Evolutionary conservation across 768 basidiomycete genomes (phyloP), one percentile per base, ranked within the genome.

Genomic region (Suillus brevipes): DNA sequence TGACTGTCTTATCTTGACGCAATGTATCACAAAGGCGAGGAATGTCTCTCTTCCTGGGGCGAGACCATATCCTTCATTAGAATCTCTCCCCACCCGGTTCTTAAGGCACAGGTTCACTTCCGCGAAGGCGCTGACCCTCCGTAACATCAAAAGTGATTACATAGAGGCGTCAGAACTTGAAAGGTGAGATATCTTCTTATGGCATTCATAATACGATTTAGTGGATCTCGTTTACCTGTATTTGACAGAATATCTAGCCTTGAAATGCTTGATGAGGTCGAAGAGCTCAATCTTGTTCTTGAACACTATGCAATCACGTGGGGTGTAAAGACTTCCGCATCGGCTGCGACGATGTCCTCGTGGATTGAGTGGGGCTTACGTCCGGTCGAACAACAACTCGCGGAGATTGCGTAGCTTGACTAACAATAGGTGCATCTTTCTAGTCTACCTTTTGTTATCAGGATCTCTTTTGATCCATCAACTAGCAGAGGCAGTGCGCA

Each of bases 191-290:
- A 16, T 52, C n/a, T 61, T 14, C 53, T 23, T 49, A 5, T 25
- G 60, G 7, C 36, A 40, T 5, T 23, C 42, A 28, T 66, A n/a
- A 61, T 20, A 18, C 6, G n/a, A n/a, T 42, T 59, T 13, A 47
- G 18, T 36, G 25, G 47, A 12, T 31, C 10, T n/a, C 12, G 31
- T 62, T 55, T 34, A 34, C 13, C 53, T n/a, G 45, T 31, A 56
- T 38, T 37, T 60, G 36, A 31, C 69, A 95, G 95, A 70, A 89
- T 96, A 71, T 84, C 91, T 0, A 80, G 78, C 63, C 82, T 97
- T 18, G 97, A 99, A 73, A 83, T 92, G 76, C 83, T 99, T 6
- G 97, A 99, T 72, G 96, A 99, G 76, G 81, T 95, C 10, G 97
- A 99, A 75, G 97, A 99, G 77, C 83, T 99, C 23, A 91, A 95